Base-by-base conservation (phyloP, 129 eudicot genomes). In the Lonicera japonica region DNA sequence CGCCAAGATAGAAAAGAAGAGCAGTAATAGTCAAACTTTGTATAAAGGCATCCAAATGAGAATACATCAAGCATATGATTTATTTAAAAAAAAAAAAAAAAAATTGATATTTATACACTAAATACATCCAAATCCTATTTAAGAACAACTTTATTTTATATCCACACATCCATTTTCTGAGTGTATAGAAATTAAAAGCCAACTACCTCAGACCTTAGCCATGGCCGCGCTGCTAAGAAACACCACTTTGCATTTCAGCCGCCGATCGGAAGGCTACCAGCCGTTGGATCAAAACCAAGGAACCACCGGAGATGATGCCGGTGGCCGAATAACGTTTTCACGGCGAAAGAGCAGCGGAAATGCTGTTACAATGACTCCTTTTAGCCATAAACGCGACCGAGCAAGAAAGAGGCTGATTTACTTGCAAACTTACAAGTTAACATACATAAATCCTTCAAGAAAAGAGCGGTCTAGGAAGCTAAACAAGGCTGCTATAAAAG, bases 351-450 rank as follows among this genome's bases (percentile, higher is more conserved):
- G 13, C 14, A 25, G 3, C n/a, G 64, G 13, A 11, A 18, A 19
- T 14, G 41, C 20, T 20, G 9, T 21, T 4, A 11, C 25, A 34
- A 34, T 17, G 15, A 65, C 21, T 34, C 50, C 60, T 12, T 38
- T 65, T 34, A 65, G 69, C 52, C 51, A 65, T 21, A 65, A 54
- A 57, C 69, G 69, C 20, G 69, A 65, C 51, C 52, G 69, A 43
- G 69, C 69, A 0, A 51, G 45, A 41, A 65, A 52, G 51, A 65
- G 69, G 51, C 69, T 25, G 13, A 65, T 65, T 12, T 65, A 51
- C 43, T 58, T 65, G 11, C 69, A 52, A 20, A 65, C 60, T 16
- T 87, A 83, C 65, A 73, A 80, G 58, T 80, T 87, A 54, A 71
- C 86, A 0, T 53, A 64, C 25, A 24, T 73, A 9, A 36, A 69